phyloP scores from a whole-genome alignment of 805 yeast genomes.

The Ogataea trehaloabstinens region DNA sequence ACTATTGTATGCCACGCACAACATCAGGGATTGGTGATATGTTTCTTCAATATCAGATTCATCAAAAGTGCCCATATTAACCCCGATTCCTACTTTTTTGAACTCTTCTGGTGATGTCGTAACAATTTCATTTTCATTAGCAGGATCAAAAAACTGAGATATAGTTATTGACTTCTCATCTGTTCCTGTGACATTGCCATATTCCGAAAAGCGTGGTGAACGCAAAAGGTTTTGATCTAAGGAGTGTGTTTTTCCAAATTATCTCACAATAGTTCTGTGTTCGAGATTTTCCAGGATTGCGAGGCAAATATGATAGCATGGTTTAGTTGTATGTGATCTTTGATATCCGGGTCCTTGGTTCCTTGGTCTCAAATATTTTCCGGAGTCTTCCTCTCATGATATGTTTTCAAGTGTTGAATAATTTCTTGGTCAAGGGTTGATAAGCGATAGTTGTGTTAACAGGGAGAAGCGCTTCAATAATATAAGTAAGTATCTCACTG shows the following conservation, averaged over 20 bases:
- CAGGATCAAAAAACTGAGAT: not conserved
- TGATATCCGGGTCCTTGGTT: not conserved
- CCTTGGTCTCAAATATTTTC: not conserved
- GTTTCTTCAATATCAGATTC: no score
- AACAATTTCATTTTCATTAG: not conserved
- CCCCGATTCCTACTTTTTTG: no score
- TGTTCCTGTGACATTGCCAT: not conserved
- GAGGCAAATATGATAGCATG: conserved; percentile 1
- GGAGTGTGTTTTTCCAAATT: conserved; percentile 3
- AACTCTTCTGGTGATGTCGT: not conserved
- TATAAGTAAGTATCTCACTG: conserved; percentile 2
- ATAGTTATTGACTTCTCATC: not conserved
- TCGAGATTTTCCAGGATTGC: conserved; percentile 1
- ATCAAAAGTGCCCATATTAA: no score
- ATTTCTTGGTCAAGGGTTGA: conserved; percentile 6
- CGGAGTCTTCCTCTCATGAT: not conserved
- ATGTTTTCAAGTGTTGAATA: conserved; percentile 2
- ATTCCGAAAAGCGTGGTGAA: not conserved
- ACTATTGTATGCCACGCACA: no score
- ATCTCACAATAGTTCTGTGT: conserved; percentile 1
- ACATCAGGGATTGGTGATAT: no score
- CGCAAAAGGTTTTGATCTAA: not conserved
- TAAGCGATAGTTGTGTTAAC: conserved; percentile 1
- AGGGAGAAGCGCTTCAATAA: conserved; percentile 1
- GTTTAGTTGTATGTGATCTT: not conserved